Conservation (phyloP, 1,139 yeast genomes). For the Suhomyces wounanorum region DNA sequence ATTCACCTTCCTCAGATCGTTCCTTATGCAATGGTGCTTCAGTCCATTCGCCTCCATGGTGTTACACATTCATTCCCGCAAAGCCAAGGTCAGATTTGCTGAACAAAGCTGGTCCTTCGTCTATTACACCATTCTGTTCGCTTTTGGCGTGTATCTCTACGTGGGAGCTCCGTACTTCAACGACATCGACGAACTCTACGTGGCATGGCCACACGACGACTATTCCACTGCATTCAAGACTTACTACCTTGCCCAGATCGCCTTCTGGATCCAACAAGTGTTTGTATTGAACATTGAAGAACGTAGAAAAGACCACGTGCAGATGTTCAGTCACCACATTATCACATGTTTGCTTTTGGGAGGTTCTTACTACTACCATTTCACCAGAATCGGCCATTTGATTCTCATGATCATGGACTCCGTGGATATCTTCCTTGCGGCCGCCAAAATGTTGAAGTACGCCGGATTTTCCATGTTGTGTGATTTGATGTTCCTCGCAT, state of each 20-base stretch:
- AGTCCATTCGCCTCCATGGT: conserved; percentile 56
- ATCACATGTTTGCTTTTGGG: conserved; percentile 68
- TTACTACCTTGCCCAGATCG: conserved; percentile 71
- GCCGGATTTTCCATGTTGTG: conserved; percentile 61
- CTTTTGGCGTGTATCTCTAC: conserved; percentile 60
- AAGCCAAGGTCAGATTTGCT: conserved; percentile 66
- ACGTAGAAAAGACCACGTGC: conserved; percentile 77
- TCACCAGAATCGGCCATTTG: conserved; percentile 76
- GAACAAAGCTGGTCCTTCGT: conserved; percentile 83
- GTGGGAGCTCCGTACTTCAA: conserved; percentile 59
- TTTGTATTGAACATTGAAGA: conserved; percentile 76
- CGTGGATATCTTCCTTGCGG: conserved; percentile 70
- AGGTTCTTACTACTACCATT: conserved; percentile 75
- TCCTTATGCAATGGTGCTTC: conserved; percentile 58
- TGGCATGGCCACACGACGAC: conserved; percentile 75
- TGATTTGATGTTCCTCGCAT: conserved; percentile 68
- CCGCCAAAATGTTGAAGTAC: conserved; percentile 79
- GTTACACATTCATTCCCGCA: conserved; percentile 49
- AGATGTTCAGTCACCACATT: conserved; percentile 88
- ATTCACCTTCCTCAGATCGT: conserved; percentile 61
- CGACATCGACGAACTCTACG: conserved; percentile 60
- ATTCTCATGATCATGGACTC: conserved; percentile 81
- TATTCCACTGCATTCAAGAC: conserved; percentile 55
- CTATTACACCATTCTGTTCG: conserved; percentile 61
- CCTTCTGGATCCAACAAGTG: conserved; percentile 81